These are phyloP conservation scores for Ogataea trehaloabstinens DNA, from an alignment of 805 yeast genomes.

Conservation along the genomic window DNA sequence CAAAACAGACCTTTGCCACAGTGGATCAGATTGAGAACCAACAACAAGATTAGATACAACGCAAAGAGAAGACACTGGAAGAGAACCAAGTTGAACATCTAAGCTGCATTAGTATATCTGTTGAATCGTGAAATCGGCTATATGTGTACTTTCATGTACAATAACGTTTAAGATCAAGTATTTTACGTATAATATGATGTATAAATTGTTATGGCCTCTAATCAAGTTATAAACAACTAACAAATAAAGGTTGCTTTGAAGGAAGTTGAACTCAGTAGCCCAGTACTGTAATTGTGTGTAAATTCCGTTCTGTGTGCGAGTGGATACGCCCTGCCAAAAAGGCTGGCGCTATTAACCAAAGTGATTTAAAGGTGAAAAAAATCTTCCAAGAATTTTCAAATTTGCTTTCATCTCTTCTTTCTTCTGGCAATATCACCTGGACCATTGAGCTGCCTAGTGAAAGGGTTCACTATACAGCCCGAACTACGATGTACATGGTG, in stretches of 20 bases:
- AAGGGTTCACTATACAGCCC: constrained; percentile 1
- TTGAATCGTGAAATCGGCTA: not conserved
- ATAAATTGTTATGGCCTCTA: constrained; percentile 1
- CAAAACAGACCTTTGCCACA: constrained; percentile 99
- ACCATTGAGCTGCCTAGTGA: too few species aligned
- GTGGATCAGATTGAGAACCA: constrained; percentile 98
- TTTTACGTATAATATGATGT: constrained; percentile 1
- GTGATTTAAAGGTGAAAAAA: too few species aligned
- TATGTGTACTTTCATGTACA: too few species aligned
- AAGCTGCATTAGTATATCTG: constrained; percentile 37
- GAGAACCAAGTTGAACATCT: constrained; percentile 98
- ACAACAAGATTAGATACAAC: constrained; percentile 97
- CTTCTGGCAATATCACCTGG: too few species aligned
- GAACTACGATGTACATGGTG: not conserved
- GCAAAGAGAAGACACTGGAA: constrained; percentile 99
- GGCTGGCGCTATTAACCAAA: too few species aligned
- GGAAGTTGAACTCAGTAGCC: too few species aligned
- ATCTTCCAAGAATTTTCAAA: too few species aligned
- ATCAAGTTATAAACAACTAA: constrained; percentile 3
- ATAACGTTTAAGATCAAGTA: not conserved
- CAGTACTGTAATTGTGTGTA: too few species aligned
- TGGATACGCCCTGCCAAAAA: too few species aligned
- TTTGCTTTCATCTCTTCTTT: too few species aligned
- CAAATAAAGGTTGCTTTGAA: too few species aligned
- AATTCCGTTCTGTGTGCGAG: too few species aligned